Percentiles rank a stretch among this genome's conserved stretches.
phyloP scores from a whole-genome alignment of 1,284 basidiomycete genomes.

The Cystobasidium sp. region DNA sequence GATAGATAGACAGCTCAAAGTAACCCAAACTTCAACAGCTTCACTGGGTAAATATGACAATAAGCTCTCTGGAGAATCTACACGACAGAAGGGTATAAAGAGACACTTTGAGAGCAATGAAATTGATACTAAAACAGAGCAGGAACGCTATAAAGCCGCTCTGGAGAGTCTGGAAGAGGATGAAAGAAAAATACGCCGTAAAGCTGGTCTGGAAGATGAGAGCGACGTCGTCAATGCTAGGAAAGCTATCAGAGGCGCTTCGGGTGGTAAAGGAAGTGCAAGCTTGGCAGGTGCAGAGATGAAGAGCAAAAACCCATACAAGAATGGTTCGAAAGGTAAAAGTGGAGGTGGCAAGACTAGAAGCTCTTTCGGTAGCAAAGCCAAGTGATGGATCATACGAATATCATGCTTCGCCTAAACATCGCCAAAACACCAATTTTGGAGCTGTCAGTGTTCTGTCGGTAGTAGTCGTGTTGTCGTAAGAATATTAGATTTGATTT shows the following conservation, averaged over 20 bases:
- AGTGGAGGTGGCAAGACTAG: conserved; percentile 24
- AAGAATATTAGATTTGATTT: not conserved
- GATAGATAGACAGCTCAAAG: conserved; percentile 38
- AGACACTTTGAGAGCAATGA: conserved; percentile 41
- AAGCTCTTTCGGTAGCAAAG: conserved; percentile 7
- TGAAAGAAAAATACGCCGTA: conserved; percentile 23
- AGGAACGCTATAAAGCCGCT: conserved; percentile 20
- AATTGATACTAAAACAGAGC: conserved; percentile 34
- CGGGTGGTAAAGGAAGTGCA: conserved; percentile 38
- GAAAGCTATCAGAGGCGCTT: conserved; percentile 34
- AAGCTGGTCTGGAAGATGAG: conserved; percentile 22
- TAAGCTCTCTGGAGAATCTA: conserved; percentile 26
- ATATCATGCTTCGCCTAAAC: not conserved
- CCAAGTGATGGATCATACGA: not conserved
- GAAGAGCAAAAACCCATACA: not conserved
- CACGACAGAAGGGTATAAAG: conserved; percentile 28
- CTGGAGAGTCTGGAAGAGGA: conserved; percentile 28
- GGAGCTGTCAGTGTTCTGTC: not conserved
- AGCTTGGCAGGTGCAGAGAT: conserved; percentile 36
- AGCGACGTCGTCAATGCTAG: conserved; percentile 34
- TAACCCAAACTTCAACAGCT: conserved; percentile 42
- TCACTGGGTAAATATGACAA: conserved; percentile 46
- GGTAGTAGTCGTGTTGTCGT: not conserved
- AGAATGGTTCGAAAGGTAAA: not conserved
- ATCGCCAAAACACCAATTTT: not conserved